Conservation (phyloP, 1,139 yeast genomes). For the Hemisphaericaspora lyxosophila region DNA sequence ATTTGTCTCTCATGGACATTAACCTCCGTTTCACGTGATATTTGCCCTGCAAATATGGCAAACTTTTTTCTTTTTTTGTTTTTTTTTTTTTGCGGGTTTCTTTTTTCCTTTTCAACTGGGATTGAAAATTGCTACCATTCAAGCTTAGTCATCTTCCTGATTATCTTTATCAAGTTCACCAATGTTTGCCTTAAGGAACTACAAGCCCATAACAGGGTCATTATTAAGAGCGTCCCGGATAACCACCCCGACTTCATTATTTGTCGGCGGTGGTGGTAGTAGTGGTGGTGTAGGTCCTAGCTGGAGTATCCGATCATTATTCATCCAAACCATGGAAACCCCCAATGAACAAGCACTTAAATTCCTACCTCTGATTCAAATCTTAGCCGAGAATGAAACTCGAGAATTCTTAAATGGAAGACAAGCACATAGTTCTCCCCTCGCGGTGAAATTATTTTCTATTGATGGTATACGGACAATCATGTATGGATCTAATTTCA, state of each 20-base stretch:
- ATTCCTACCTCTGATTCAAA: constrained; percentile 42
- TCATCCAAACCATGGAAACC: constrained; percentile 44
- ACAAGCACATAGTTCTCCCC: constrained; percentile 55
- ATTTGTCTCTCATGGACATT: too few species aligned
- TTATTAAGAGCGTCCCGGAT: constrained; percentile 3
- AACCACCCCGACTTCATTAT: background rate
- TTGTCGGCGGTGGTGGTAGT: background rate
- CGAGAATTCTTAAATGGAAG: constrained; percentile 54
- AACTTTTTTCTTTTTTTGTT: constrained; percentile 1
- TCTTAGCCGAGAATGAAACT: constrained; percentile 47
- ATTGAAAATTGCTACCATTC: too few species aligned
- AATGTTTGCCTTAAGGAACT: constrained; percentile 1
- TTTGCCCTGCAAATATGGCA: background rate
- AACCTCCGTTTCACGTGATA: background rate
- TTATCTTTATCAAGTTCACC: background rate
- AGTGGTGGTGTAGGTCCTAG: background rate
- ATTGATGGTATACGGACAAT: constrained; percentile 53
- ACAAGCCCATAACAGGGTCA: background rate
- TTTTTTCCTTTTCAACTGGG: background rate
- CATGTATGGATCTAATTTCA: constrained; percentile 62
- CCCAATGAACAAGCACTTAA: constrained; percentile 51
- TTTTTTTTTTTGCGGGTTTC: background rate
- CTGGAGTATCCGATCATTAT: constrained; percentile 22
- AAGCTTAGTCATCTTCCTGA: background rate
- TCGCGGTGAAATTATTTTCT: constrained; percentile 52